These are phyloP conservation scores for Botryotinia narcissicola DNA, from an alignment of 2,329 filamentous ascomycete species.

Conservation along the genomic window DNA sequence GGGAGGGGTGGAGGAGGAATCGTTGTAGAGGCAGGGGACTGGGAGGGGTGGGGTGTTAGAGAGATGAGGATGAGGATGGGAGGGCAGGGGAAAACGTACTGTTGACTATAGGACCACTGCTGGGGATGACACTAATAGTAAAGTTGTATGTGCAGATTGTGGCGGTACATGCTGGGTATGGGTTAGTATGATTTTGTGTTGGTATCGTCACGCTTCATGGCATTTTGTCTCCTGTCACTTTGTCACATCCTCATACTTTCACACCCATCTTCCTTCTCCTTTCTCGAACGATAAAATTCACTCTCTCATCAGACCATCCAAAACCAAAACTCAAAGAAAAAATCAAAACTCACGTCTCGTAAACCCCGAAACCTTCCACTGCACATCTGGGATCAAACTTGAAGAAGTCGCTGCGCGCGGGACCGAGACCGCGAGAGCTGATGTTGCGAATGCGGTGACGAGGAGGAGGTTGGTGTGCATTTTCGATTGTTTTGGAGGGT, in stretches of 20 bases:
- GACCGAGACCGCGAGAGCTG: conserved; percentile 9
- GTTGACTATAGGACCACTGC: neutral
- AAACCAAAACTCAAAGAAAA: neutral
- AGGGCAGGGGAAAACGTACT: neutral
- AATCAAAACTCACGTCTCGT: conserved; percentile 19
- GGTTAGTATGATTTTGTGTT: neutral
- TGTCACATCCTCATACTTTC: neutral
- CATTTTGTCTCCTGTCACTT: neutral
- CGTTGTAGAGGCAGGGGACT: neutral
- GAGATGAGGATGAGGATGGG: too few species aligned
- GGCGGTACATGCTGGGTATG: neutral
- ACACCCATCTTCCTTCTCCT: neutral
- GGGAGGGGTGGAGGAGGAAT: neutral
- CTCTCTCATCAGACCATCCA: too few species aligned
- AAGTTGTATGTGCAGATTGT: conserved; percentile 14
- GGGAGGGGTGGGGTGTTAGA: neutral
- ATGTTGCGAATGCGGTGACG: conserved; percentile 9
- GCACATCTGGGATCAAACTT: neutral
- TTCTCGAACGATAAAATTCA: too few species aligned
- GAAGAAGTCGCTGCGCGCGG: neutral
- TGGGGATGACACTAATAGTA: conserved; percentile 2
- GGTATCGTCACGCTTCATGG: too few species aligned
- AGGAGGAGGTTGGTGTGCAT: conserved; percentile 18
- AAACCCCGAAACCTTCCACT: conserved; percentile 23
- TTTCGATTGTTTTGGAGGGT: neutral